Conservation (phyloP, 805 yeast species). For the Blastobotrys robertii region DNA sequence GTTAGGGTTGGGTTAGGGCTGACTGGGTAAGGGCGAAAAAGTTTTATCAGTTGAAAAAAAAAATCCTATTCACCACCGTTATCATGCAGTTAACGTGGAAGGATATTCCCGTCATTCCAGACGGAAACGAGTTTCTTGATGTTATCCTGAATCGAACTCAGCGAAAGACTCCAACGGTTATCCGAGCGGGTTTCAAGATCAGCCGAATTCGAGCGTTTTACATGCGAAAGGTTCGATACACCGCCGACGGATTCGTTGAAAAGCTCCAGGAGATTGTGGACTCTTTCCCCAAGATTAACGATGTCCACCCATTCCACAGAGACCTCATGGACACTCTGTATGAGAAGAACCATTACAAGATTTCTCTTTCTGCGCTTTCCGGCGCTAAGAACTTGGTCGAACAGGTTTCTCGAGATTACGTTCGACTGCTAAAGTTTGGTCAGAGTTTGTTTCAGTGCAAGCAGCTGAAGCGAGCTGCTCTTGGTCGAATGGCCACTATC, state of each 20-base stretch:
- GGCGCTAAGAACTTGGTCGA: conserved; percentile 90
- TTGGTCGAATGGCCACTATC: conserved; percentile 99
- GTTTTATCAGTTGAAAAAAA: background rate
- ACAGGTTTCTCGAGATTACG: conserved; percentile 93
- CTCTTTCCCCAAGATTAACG: conserved; percentile 94
- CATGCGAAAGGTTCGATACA: conserved; percentile 95
- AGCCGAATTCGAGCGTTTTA: conserved; percentile 94
- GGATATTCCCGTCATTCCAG: conserved; percentile 93
- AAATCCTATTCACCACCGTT: background rate
- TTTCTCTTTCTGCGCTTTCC: conserved; percentile 88
- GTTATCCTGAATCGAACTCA: conserved; percentile 95
- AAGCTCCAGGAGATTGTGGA: conserved; percentile 76
- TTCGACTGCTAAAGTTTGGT: conserved; percentile 88
- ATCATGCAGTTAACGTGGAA: conserved; percentile 96
- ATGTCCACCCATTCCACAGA: conserved; percentile 96
- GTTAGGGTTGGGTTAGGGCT: too few species aligned
- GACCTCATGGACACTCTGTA: conserved; percentile 96
- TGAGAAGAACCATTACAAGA: conserved; percentile 97
- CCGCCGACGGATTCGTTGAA: conserved; percentile 93
- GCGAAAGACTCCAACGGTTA: conserved; percentile 98
- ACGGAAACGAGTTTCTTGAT: conserved; percentile 87
- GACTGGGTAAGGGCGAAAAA: too few species aligned
- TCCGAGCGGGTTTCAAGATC: conserved; percentile 92
- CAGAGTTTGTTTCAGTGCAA: conserved; percentile 98
- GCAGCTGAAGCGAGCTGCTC: conserved; percentile 95